Conservation (phyloP, 805 yeast species). For the Candida taoyuanica region DNA sequence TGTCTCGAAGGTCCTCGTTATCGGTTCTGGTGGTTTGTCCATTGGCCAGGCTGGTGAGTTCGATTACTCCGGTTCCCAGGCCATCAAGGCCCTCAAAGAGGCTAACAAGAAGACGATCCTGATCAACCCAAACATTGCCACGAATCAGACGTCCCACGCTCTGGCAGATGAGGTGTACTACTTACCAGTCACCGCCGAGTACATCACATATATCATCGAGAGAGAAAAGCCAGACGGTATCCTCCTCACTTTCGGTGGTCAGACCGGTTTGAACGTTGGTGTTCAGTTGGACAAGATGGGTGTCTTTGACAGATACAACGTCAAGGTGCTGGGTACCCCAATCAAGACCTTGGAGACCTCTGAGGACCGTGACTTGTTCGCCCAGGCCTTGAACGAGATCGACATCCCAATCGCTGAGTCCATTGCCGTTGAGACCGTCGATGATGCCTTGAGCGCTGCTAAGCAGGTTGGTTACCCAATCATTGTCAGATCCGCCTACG, state of each 20-base stretch:
- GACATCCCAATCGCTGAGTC: conserved; percentile 96
- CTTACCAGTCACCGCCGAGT: conserved; percentile 95
- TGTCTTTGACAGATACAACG: conserved; percentile 81
- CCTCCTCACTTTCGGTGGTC: conserved; percentile 96
- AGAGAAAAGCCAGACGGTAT: conserved; percentile 97
- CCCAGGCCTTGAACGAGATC: conserved; percentile 92
- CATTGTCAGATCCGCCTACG: conserved; percentile 95
- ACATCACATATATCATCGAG: conserved; percentile 90
- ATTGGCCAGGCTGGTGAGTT: conserved; percentile 99
- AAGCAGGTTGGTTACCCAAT: conserved; percentile 87
- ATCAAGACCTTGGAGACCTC: conserved; percentile 93
- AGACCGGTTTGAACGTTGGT: conserved; percentile 95
- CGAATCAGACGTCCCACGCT: conserved; percentile 93
- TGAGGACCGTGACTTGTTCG: conserved; percentile 95
- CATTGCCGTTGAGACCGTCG: conserved; percentile 89
- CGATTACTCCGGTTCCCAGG: conserved; percentile 96
- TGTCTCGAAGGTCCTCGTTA: conserved; percentile 80
- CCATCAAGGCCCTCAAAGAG: conserved; percentile 91
- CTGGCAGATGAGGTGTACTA: conserved; percentile 94
- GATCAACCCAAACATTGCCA: conserved; percentile 94
- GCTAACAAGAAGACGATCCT: conserved; percentile 80
- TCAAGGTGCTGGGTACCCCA: conserved; percentile 97
- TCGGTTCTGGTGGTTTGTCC: conserved; percentile 96
- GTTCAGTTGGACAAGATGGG: conserved; percentile 94
- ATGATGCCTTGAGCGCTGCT: conserved; percentile 92